phyloP scores from a whole-genome alignment of 495 filamentous ascomycete species.

The Aspergillus leporis region DNA sequence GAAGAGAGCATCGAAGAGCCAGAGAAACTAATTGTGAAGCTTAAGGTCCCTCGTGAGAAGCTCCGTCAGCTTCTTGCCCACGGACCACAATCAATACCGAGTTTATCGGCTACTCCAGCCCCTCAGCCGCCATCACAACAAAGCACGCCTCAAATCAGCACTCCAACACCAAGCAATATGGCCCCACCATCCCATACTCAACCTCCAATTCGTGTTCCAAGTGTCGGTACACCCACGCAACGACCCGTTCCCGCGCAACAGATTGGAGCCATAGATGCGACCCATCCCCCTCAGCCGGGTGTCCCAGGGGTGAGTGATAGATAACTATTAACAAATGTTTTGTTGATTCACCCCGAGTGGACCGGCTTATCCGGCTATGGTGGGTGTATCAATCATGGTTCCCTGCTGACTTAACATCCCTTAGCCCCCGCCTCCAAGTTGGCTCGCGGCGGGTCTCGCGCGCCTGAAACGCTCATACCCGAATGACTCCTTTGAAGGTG shows the following conservation, averaged over 20 bases:
- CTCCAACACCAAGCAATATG: constrained; percentile 60
- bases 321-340: constrained; percentile 9
- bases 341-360: constrained; percentile 7
- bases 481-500: constrained; percentile 76
- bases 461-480: constrained; percentile 65
- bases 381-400: constrained; percentile 5
- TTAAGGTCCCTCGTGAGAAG: constrained; percentile 65
- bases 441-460: constrained; percentile 69
- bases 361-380: constrained; percentile 8
- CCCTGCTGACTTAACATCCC: constrained; percentile 22
- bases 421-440: constrained; percentile 76
- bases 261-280: constrained; percentile 64
- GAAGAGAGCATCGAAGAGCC: constrained; percentile 73
- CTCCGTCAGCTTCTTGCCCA: constrained; percentile 60
- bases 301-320: constrained; percentile 57
- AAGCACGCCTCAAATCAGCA: constrained; percentile 51
- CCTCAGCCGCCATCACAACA: constrained; percentile 48
- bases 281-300: constrained; percentile 55
- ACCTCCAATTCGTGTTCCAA: constrained; percentile 36
- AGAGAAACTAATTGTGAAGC: constrained; percentile 65
- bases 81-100: constrained; percentile 35
- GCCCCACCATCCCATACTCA: constrained; percentile 54
- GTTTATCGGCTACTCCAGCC: constrained; percentile 21
- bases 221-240: constrained; percentile 26
- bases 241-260: constrained; percentile 46